A percentile compares a stretch with the other conserved stretches of the same genome.
These are phyloP conservation scores for Geranium incanum DNA, from an alignment of 441 rosid species.

Conservation along the genomic window DNA sequence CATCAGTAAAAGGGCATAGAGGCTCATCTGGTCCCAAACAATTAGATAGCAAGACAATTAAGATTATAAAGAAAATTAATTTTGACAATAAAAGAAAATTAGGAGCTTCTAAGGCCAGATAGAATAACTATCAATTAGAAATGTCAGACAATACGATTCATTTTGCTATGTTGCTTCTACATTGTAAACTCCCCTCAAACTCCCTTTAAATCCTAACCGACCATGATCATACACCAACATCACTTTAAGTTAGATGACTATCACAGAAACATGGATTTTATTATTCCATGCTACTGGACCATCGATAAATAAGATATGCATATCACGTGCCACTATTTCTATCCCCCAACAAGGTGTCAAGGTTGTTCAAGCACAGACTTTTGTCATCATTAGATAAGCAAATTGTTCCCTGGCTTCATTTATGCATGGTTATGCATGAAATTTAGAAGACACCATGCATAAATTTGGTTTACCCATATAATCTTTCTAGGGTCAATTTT, in stretches of 20 bases:
- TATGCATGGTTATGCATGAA: not conserved
- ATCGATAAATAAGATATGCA: not conserved
- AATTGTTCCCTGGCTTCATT: not conserved
- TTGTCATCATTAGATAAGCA: not conserved
- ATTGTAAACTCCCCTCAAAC: not conserved
- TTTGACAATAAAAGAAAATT: not conserved
- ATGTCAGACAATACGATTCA: not conserved
- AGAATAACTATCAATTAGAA: not conserved
- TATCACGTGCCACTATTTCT: not conserved
- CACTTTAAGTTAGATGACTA: not conserved
- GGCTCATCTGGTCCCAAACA: not conserved
- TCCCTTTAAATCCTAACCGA: not conserved
- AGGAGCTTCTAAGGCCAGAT: not conserved
- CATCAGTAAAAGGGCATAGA: constrained; percentile 1
- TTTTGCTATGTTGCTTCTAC: not conserved
- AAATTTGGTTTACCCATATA: not conserved
- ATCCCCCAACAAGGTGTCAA: not conserved
- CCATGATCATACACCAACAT: not conserved
- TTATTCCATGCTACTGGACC: not conserved
- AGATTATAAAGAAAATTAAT: not conserved
- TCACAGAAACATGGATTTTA: not conserved
- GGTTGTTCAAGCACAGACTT: not conserved
- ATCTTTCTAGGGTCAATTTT: not conserved
- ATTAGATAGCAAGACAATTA: constrained; percentile 3
- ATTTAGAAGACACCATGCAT: not conserved